Evolutionary conservation across 108 stramenopile genomes (phyloP).

Genomic region (Nitzschia sp.): DNA sequence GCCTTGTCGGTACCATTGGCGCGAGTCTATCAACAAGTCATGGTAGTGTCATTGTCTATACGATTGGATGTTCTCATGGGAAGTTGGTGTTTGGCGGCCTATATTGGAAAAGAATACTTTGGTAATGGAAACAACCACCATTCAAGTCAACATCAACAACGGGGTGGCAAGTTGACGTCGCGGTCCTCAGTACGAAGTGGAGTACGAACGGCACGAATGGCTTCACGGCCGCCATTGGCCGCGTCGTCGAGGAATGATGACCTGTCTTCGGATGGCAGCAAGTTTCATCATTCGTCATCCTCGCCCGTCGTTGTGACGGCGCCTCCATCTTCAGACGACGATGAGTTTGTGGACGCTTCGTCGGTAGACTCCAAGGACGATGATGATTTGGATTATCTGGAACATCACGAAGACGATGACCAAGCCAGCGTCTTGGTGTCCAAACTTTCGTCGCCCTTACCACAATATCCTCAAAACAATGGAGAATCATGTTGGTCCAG

Average conservation of each 20-base stretch:
- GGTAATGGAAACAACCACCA: not conserved
- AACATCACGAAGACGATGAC: conserved; percentile 12
- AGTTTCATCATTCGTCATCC: not conserved
- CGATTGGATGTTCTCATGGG: conserved; percentile 41
- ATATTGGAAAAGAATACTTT: conserved; percentile 26
- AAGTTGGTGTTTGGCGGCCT: conserved; percentile 33
- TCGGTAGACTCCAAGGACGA: conserved; percentile 37
- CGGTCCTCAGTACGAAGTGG: not conserved
- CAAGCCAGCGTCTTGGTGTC: conserved; percentile 10
- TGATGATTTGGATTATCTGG: conserved; percentile 30
- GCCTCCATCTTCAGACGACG: not conserved
- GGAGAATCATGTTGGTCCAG: conserved; percentile 83
- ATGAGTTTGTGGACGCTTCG: not conserved
- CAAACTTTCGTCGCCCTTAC: conserved; percentile 70
- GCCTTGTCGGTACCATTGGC: conserved; percentile 16
- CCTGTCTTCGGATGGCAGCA: not conserved
- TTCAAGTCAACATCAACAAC: not conserved
- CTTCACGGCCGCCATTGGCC: not conserved
- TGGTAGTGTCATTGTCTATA: conserved; percentile 26
- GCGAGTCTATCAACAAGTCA: conserved; percentile 25
- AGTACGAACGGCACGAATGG: not conserved
- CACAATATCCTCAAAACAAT: conserved; percentile 67
- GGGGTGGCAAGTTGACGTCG: not conserved
- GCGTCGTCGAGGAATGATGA: not conserved
- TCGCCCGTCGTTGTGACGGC: not conserved